Evolutionary conservation across 2,329 filamentous ascomycete species (phyloP).

Genomic region (Zymoseptoria brevis): DNA sequence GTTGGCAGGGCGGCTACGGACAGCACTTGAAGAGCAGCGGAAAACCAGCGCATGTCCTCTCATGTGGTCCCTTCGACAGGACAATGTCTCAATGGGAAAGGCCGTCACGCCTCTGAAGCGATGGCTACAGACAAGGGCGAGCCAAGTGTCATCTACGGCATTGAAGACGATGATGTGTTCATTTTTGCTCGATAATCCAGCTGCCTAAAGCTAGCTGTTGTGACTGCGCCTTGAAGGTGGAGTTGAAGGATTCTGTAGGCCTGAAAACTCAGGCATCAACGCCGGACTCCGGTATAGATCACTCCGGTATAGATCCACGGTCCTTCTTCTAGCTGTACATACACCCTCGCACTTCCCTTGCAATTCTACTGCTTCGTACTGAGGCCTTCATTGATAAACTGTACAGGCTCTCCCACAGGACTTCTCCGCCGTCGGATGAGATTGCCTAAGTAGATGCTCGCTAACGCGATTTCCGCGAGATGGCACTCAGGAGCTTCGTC

Average conservation of each 20-base stretch:
- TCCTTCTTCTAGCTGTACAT: neutral
- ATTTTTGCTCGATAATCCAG: neutral
- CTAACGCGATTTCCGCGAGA: no score
- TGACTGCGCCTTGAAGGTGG: neutral
- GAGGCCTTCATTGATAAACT: no score
- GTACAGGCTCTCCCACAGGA: no score
- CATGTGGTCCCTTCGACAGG: neutral
- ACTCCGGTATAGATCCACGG: neutral
- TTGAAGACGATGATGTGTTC: neutral
- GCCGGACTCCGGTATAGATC: neutral
- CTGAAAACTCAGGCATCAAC: neutral
- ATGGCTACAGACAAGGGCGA: neutral
- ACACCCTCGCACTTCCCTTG: no score
- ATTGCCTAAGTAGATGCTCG: no score
- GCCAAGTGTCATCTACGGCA: neutral
- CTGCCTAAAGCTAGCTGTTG: neutral
- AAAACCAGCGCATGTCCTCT: slow-evolving; percentile 17
- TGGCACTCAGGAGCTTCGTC: no score
- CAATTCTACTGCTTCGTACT: no score
- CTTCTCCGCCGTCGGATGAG: no score
- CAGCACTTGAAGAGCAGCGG: slow-evolving; percentile 19
- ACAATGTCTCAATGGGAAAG: neutral
- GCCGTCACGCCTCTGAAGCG: neutral
- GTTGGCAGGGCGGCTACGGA: slow-evolving; percentile 10
- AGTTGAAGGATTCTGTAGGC: neutral